phyloP scores from a whole-genome alignment of 768 basidiomycete genomes.

The Tulasnella sp. region DNA sequence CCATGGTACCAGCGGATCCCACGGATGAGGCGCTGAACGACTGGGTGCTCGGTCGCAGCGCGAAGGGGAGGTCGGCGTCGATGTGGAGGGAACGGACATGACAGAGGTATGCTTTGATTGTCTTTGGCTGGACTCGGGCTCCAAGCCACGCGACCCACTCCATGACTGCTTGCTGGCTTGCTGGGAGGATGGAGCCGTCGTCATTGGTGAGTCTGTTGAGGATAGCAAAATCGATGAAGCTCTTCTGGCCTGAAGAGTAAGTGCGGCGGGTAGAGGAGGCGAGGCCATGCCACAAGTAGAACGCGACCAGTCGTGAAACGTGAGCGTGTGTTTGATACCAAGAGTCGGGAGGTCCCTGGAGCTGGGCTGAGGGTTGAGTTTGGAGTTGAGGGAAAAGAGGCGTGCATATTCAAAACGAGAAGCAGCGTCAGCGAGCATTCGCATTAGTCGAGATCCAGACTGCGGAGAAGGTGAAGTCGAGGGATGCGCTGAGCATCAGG shows the following conservation, averaged over 20 bases:
- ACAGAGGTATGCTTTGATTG: constrained; percentile 37
- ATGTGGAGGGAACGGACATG: constrained; percentile 36
- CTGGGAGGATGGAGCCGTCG: constrained; percentile 26
- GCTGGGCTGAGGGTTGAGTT: constrained; percentile 35
- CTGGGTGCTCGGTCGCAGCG: constrained; percentile 36
- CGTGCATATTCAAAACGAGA: constrained; percentile 34
- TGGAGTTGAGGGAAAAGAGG: constrained; percentile 36
- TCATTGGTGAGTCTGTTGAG: constrained; percentile 32
- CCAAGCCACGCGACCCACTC: constrained; percentile 35
- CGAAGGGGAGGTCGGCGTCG: constrained; percentile 37
- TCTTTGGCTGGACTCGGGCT: constrained; percentile 33
- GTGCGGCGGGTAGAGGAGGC: constrained; percentile 37
- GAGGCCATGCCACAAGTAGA: constrained; percentile 39
- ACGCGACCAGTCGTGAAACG: constrained; percentile 30
- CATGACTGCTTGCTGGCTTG: constrained; percentile 20
- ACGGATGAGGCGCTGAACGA: neutral
- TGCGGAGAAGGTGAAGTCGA: constrained; percentile 31
- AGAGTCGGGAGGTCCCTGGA: constrained; percentile 29
- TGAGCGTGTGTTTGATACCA: constrained; percentile 33
- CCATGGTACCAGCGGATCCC: too few relatives aligned
- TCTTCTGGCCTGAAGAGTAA: constrained; percentile 39
- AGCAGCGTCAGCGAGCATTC: constrained; percentile 33
- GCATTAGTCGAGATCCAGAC: constrained; percentile 31
- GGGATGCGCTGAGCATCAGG: constrained; percentile 29
- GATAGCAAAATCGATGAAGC: constrained; percentile 37